phyloP scores from a whole-genome alignment of 1,139 yeast species.

The Yamadazyma aaseri region DNA sequence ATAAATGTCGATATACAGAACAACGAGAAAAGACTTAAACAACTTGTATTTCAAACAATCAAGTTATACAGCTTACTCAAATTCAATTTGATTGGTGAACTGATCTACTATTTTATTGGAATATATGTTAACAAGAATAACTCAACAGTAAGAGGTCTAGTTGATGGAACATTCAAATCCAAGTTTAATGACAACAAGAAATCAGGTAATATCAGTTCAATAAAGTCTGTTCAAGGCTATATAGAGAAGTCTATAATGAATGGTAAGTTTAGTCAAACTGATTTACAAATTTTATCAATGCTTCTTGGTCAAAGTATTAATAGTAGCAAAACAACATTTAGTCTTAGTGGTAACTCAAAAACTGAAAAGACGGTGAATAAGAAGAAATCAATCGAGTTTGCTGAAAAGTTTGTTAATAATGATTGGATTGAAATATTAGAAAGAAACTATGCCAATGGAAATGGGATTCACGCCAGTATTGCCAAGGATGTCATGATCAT shows the following conservation, averaged over 20 bases:
- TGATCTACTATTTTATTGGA: conserved; percentile 61
- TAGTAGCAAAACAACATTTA: conserved; percentile 13
- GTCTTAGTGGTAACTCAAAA: conserved; percentile 9
- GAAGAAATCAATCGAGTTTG: conserved; percentile 34
- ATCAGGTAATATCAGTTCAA: conserved; percentile 49
- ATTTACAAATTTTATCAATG: conserved; percentile 42
- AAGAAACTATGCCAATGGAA: conserved; percentile 53
- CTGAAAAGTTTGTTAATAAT: conserved; percentile 51
- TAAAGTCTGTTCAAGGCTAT: conserved; percentile 44
- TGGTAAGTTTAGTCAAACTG: conserved; percentile 43
- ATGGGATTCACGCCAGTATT: conserved; percentile 45
- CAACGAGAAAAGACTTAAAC: conserved; percentile 49
- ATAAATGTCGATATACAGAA: conserved; percentile 64
- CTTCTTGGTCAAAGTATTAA: conserved; percentile 42
- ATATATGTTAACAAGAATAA: conserved; percentile 51
- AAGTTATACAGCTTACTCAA: conserved; percentile 53
- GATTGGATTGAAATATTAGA: conserved; percentile 63
- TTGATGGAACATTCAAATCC: conserved; percentile 53
- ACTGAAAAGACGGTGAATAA: conserved; percentile 16
- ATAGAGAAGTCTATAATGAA: conserved; percentile 43
- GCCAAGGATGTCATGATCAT: conserved; percentile 52
- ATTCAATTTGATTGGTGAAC: conserved; percentile 55
- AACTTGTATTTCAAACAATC: conserved; percentile 52
- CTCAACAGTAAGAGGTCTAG: conserved; percentile 47
- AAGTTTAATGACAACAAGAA: conserved; percentile 48